A percentile compares a stretch with the other conserved stretches of the same genome.
Evolutionary conservation across 768 basidiomycete species (phyloP).

Genomic region (Coprinellus micaceus): DNA sequence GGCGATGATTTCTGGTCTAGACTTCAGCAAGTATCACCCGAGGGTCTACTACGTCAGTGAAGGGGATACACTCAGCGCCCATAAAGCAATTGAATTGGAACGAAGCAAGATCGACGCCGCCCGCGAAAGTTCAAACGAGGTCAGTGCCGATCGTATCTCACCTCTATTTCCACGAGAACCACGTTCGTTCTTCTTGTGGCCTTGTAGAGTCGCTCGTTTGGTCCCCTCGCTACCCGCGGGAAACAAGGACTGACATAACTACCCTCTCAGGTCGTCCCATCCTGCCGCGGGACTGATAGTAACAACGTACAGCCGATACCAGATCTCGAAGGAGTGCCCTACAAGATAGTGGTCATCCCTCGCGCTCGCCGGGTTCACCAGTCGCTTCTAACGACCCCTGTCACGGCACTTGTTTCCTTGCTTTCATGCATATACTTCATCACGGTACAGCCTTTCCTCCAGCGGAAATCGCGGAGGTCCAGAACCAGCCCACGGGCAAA

Average conservation of each 20-base stretch:
- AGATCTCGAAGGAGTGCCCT: conserved; percentile 19
- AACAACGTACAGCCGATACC: no score
- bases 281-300: no score
- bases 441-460: conserved; percentile 48
- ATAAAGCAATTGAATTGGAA: conserved; percentile 71
- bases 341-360: conserved; percentile 65
- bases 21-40: conserved; percentile 69
- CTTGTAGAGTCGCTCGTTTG: no score
- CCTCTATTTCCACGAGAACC: no score
- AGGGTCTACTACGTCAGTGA: conserved; percentile 80
- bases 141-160: conserved; percentile 9
- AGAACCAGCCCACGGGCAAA: no score
- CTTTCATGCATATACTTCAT: conserved; percentile 58
- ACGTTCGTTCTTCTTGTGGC: neutral
- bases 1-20: conserved; percentile 64
- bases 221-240: no score
- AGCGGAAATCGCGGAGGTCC: conserved; percentile 10
- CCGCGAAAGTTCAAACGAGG: conserved; percentile 5
- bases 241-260: no score
- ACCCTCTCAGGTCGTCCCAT: no score
- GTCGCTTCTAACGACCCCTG: conserved; percentile 61
- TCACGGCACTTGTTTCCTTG: conserved; percentile 63
- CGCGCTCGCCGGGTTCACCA: conserved; percentile 89
- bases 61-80: conserved; percentile 74
- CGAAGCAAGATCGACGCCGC: conserved; percentile 22